Evolutionary conservation across 345 rosid species (phyloP), one percentile per base, ranked within the genome.

Genomic region (Linum lewisii): DNA sequence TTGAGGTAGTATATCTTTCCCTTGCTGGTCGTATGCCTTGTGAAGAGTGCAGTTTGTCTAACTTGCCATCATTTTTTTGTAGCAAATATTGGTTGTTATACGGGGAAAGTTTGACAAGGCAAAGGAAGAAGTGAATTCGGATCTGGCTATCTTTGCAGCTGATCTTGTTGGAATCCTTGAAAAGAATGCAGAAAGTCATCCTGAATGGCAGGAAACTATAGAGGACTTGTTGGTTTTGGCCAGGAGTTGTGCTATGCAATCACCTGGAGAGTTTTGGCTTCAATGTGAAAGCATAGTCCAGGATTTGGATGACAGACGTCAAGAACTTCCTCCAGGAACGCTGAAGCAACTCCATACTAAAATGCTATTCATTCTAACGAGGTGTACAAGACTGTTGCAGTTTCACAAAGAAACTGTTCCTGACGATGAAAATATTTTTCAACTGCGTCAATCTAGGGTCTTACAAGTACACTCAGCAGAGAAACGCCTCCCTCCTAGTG

Each of bases 231-330:
- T 94, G 75, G 71, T 94, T 77, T 76, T 90, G 77, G 99, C 99
- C 79, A 85, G 99, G 64, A 79, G 95, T 68, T 90, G 97, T 79
- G 95, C 93, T 65, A 81, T 94, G 96, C 79, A 90, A 61, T 75
- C 84, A 37, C 86, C 99, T 62, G 88, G 88, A 69, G 97, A 94
- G 67, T 94, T 94, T 75, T 94, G 99, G 99, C 97, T 90, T 74
- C 97, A 87, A 68, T 94, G 99, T 76, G 99, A 94, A 79, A 85
- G 96, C 66, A 90, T 90, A 76, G 99, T 94, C 64, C 99, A 94
- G 77, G 99, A 94, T 60, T 72, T 94, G 72, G 99, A 87, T 78
- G 97, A 94, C 75, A 87, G 79, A 69, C 97, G 99, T 56, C 99
- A 94, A 75, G 99, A 94, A 77, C 88, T 80, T 80, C 87, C 97